Conservation (phyloP, 257 asterid species). For the Petrea volubilis region DNA sequence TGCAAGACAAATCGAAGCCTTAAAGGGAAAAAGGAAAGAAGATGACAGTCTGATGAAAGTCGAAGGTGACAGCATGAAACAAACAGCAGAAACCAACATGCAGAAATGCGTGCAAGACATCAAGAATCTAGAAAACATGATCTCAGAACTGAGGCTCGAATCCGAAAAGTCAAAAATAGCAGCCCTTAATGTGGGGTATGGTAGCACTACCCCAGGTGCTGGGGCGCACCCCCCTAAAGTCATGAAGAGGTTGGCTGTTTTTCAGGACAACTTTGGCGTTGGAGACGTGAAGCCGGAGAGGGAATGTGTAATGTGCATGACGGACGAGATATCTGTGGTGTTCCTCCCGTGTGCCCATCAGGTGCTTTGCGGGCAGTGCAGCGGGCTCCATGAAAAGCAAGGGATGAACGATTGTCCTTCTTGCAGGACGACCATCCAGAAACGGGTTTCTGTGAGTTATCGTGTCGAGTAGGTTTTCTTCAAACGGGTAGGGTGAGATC, state of each 20-base stretch:
- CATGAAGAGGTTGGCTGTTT: conserved; percentile 44
- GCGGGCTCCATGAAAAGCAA: conserved; percentile 47
- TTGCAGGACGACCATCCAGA: conserved; percentile 61
- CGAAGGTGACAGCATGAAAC: conserved; percentile 47
- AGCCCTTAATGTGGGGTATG: conserved; percentile 48
- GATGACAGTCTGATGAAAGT: conserved; percentile 31
- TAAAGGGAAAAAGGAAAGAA: conserved; percentile 42
- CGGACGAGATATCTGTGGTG: conserved; percentile 63
- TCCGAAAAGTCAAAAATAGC: conserved; percentile 54
- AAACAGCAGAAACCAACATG: conserved; percentile 37
- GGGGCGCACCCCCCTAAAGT: conserved; percentile 31
- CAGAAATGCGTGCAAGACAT: conserved; percentile 39
- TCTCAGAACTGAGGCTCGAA: conserved; percentile 44
- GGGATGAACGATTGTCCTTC: conserved; percentile 82
- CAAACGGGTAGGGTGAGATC: not conserved
- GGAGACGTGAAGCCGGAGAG: conserved; percentile 49
- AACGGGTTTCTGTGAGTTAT: conserved; percentile 48
- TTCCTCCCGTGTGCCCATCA: conserved; percentile 89
- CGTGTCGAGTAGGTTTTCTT: conserved; percentile 14
- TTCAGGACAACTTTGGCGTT: conserved; percentile 40
- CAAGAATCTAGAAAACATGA: conserved; percentile 41
- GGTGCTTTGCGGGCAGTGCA: conserved; percentile 76
- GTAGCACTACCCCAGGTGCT: conserved; percentile 18
- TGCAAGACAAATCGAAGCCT: conserved; percentile 16
- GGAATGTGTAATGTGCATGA: conserved; percentile 93